Base-by-base conservation (phyloP, 768 basidiomycete species). In the Phaffia tasmanica region DNA sequence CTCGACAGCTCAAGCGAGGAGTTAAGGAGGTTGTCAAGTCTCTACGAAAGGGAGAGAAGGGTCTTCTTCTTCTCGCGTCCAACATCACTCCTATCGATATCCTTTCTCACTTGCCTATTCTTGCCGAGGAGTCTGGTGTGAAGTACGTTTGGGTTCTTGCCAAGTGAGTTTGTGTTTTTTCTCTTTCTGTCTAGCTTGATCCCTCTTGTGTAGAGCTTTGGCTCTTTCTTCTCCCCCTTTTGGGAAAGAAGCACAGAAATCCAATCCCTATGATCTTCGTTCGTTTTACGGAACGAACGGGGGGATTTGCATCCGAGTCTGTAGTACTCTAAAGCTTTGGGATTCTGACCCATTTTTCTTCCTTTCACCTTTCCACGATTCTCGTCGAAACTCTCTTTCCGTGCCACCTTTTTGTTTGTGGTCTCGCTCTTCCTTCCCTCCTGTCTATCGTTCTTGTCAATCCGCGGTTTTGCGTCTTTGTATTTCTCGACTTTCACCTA, bases 11-110 rank as follows among this genome's bases (percentile, higher is more conserved):
- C 42, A 97, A 95, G 80, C 84, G 95, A 55, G 95, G 95, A 50
- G 94, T 99, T 57, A 98, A 98, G 78, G 95, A 99, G 77, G 89
- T 99, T 46, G 91, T 95, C 54, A 99, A 99, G 77, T 90, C 90
- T 3, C 87, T 99, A 51, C 83, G 93, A 63, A 99, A 99, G 75
- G 93, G 93, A 67, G 94, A 98, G 76, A 91, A 88, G 80, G 95
- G 95, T 25, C 79, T 99, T 46, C 83, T 99, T 35, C 79, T 99
- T 65, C 84, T 99, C 67, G 95, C 95, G 4, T 92, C 87, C 49
- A 94, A 98, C 77, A 98, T 98, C 76, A 94, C 89, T 69, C 95
- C 95, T 15, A 87, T 98, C 73, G 95, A 99, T 79, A 95, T 99
- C 71, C 92, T 98, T 73, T 93, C 93, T 46, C 95, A 98, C 79